A percentile compares a stretch with the other conserved stretches of the same genome.
Evolutionary conservation across 148 eudicot species (phyloP).

Genomic region (Tetragonia tetragonoides): DNA sequence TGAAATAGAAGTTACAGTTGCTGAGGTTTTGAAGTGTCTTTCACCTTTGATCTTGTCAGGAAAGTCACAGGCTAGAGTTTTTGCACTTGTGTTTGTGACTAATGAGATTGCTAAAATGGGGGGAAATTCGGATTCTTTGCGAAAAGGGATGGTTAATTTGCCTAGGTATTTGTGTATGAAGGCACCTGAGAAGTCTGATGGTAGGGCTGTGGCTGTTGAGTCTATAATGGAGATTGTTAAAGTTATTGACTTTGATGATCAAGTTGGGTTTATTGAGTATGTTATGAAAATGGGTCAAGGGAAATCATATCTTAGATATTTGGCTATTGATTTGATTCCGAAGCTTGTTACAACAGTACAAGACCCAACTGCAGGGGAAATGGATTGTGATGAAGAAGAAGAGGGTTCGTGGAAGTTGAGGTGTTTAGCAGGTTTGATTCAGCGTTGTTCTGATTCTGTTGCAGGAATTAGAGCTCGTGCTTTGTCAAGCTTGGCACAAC

Average conservation of each 20-base stretch:
- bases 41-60: conserved; percentile 48
- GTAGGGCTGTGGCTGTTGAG: conserved; percentile 71
- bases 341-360: conserved; percentile 44
- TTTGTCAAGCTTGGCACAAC: conserved; percentile 65
- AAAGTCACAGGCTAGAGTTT: conserved; percentile 60
- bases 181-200: conserved; percentile 89
- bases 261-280: conserved; percentile 55
- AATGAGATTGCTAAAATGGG: conserved; percentile 49
- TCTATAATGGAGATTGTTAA: conserved; percentile 72
- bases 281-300: conserved; percentile 82
- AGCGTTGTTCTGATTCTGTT: conserved; percentile 74
- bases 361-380: conserved; percentile 32
- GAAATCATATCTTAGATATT: conserved; percentile 62
- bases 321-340: conserved; percentile 80
- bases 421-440: conserved; percentile 68
- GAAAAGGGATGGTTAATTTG: conserved; percentile 57
- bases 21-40: conserved; percentile 70
- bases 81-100: conserved; percentile 59
- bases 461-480: conserved; percentile 87
- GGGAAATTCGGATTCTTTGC: conserved; percentile 42
- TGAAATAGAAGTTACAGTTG: conserved; percentile 47
- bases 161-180: conserved; percentile 65
- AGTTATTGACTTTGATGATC: conserved; percentile 56
- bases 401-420: conserved; percentile 60
- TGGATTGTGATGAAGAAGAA: conserved; percentile 31